A percentile compares a stretch with the other conserved stretches of the same genome.
phyloP scores from a whole-genome alignment of 139 green algal genomes.

The Dunaliella primolecta region DNA sequence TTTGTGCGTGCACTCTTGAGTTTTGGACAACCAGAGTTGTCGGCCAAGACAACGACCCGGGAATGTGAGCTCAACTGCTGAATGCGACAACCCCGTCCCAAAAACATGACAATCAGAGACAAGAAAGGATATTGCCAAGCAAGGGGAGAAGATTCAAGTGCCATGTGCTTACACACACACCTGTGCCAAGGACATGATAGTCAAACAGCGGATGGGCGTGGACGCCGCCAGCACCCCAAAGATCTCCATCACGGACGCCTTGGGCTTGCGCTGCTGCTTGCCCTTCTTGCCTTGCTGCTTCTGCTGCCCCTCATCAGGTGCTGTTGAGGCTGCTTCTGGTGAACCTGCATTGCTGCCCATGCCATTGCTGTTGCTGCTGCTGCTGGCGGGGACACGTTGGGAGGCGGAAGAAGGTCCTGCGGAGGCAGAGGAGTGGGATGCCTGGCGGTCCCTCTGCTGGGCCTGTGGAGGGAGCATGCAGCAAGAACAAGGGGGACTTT shows the following conservation, averaged over 20 bases:
- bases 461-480: too few relatives aligned
- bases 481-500: too few relatives aligned
- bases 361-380: conserved; percentile 16
- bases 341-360: neutral
- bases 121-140: too few relatives aligned
- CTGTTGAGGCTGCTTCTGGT: neutral
- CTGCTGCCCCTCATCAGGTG: conserved; percentile 17
- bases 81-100: too few relatives aligned
- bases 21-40: too few relatives aligned
- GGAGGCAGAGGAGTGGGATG: neutral
- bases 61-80: too few relatives aligned
- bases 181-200: conserved; percentile 86
- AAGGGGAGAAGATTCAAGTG: too few relatives aligned
- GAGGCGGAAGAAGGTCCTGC: neutral
- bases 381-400: neutral
- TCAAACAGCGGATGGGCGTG: conserved; percentile 83
- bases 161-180: too few relatives aligned
- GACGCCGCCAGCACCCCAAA: conserved; percentile 50
- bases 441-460: neutral
- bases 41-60: too few relatives aligned
- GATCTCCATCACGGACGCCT: conserved; percentile 25
- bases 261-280: conserved; percentile 21
- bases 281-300: conserved; percentile 21
- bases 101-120: too few relatives aligned
- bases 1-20: too few relatives aligned